phyloP scores from a whole-genome alignment of 1,284 basidiomycete genomes.

The Entoloma clypeatum region DNA sequence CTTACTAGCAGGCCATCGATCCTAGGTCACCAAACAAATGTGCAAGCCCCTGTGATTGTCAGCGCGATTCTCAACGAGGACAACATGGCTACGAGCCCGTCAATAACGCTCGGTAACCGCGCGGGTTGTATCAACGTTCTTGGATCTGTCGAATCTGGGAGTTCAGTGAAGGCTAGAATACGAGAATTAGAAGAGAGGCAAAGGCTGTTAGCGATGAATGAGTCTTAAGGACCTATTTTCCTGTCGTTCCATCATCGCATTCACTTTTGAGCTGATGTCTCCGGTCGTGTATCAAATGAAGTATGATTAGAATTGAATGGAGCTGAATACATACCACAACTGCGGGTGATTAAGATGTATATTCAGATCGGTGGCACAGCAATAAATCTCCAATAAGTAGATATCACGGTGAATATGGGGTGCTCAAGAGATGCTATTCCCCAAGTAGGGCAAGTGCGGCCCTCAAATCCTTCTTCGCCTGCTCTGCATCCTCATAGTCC shows the following conservation, averaged over 20 bases:
- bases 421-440: conserved; percentile 26
- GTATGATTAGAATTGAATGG: too few relatives aligned
- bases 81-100: conserved; percentile 2
- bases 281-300: too few relatives aligned
- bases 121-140: neutral
- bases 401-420: neutral
- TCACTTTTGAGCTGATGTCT: too few relatives aligned
- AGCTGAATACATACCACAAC: too few relatives aligned
- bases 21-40: too few relatives aligned
- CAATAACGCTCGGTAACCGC: conserved; percentile 2
- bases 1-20: too few relatives aligned
- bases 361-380: neutral
- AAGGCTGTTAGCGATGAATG: conserved; percentile 11
- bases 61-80: neutral
- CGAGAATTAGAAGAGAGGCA: conserved; percentile 30
- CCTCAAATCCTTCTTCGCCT: conserved; percentile 76
- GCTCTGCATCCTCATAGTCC: conserved; percentile 88
- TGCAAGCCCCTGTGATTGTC: too few relatives aligned
- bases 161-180: conserved; percentile 32
- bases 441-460: conserved; percentile 74
- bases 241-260: neutral
- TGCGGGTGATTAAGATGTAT: too few relatives aligned
- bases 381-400: conserved; percentile 5
- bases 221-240: conserved; percentile 2
- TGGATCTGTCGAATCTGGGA: conserved; percentile 14